A percentile compares a stretch with the other conserved stretches of the same genome.
These are phyloP conservation scores for Cladosporium velox DNA, from an alignment of 2,329 filamentous ascomycete genomes.

Conservation along the genomic window DNA sequence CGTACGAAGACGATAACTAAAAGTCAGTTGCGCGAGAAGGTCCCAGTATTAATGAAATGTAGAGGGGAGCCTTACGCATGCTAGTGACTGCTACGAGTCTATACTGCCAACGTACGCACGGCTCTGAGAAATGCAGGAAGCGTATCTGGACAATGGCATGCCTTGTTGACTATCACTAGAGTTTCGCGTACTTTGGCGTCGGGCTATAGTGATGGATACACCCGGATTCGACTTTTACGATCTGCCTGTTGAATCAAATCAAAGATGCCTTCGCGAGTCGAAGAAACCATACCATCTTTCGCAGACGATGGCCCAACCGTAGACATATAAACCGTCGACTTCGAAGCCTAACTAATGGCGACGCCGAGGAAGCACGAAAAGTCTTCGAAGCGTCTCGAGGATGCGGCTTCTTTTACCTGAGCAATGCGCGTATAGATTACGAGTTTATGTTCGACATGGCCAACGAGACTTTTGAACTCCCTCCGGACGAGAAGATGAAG, in stretches of 20 bases:
- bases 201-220: no score
- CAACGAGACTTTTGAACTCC: neutral
- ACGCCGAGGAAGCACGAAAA: neutral
- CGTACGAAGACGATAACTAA: neutral
- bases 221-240: neutral
- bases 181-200: no score
- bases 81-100: no score
- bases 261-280: slow-evolving; percentile 1
- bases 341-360: neutral
- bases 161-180: no score
- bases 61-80: neutral
- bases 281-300: neutral
- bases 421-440: neutral
- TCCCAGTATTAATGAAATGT: neutral
- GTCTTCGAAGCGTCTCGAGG: neutral
- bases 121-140: no score
- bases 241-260: neutral
- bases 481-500: neutral
- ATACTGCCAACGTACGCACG: no score
- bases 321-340: neutral
- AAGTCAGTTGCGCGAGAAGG: neutral
- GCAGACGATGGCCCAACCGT: neutral
- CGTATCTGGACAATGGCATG: no score
- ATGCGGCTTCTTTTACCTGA: slow-evolving; percentile 1
- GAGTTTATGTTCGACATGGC: neutral